These are phyloP conservation scores for Calendula officinalis DNA, from an alignment of 129 eudicot species.

Conservation along the genomic window DNA sequence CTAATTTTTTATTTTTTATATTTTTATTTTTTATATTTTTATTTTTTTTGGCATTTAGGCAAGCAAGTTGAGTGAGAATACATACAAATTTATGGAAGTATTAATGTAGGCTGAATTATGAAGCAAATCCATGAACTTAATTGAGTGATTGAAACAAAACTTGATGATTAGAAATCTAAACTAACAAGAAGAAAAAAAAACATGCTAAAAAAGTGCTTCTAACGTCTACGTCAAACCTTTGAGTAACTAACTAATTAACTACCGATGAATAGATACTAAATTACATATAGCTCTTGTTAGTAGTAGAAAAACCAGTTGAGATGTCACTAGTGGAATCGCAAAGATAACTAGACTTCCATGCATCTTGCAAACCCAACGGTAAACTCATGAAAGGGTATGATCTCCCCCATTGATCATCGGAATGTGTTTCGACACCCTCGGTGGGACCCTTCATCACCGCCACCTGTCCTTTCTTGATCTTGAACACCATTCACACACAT, in stretches of 20 bases:
- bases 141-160: conserved; percentile 36
- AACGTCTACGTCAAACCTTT: conserved; percentile 38
- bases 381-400: conserved; percentile 39
- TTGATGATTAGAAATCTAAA: conserved; percentile 29
- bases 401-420: conserved; percentile 54
- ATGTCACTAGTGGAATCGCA: conserved; percentile 83
- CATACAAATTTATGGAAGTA: neutral
- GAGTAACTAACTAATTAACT: conserved; percentile 16
- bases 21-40: too few species aligned
- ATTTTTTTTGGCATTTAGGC: too few species aligned
- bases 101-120: neutral
- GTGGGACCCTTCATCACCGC: conserved; percentile 27
- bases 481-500: conserved; percentile 33
- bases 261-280: conserved; percentile 16
- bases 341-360: conserved; percentile 59
- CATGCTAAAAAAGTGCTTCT: conserved; percentile 27
- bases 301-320: conserved; percentile 65
- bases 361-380: conserved; percentile 49
- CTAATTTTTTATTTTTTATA: neutral
- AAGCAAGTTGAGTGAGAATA: neutral
- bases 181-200: conserved; percentile 20
- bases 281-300: conserved; percentile 51
- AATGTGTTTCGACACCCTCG: conserved; percentile 24
- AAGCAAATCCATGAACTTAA: conserved; percentile 30
- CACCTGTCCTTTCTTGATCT: conserved; percentile 31